A percentile compares a stretch with the other conserved stretches of the same genome.
Conservation (phyloP, 2,329 filamentous ascomycete species). For the Epichloe scottii region DNA sequence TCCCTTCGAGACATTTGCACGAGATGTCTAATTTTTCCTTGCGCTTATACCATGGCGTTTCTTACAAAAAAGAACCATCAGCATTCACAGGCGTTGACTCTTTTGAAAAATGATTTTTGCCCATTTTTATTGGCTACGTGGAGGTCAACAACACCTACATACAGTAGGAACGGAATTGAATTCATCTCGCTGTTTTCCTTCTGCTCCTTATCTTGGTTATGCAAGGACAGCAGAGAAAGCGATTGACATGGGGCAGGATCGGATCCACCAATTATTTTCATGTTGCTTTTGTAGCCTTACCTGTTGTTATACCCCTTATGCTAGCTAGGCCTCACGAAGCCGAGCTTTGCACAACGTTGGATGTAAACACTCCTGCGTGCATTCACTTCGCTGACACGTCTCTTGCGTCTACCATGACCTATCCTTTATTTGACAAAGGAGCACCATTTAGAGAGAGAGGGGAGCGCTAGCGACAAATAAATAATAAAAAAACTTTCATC, state of each 20-base stretch:
- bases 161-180: not conserved
- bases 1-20: not conserved
- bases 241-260: not conserved
- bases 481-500: not conserved
- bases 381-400: not conserved
- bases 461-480: not conserved
- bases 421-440: not conserved
- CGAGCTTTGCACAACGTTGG: not conserved
- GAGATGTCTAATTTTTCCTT: not conserved
- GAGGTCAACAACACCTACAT: not conserved
- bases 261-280: not conserved
- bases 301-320: not conserved
- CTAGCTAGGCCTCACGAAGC: not conserved
- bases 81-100: constrained; percentile 6
- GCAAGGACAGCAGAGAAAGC: not conserved
- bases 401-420: not conserved
- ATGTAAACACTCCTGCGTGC: not conserved
- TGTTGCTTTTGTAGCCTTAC: not conserved
- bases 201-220: not conserved
- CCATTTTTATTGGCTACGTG: not conserved
- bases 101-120: not conserved
- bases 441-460: not conserved
- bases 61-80: not conserved
- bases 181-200: not conserved
- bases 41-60: not conserved